Evolutionary conservation across 192 early-diverging fungal species (phyloP), one percentile per base, ranked within the genome.

Genomic region (Phlyctochytrium planicorne): DNA sequence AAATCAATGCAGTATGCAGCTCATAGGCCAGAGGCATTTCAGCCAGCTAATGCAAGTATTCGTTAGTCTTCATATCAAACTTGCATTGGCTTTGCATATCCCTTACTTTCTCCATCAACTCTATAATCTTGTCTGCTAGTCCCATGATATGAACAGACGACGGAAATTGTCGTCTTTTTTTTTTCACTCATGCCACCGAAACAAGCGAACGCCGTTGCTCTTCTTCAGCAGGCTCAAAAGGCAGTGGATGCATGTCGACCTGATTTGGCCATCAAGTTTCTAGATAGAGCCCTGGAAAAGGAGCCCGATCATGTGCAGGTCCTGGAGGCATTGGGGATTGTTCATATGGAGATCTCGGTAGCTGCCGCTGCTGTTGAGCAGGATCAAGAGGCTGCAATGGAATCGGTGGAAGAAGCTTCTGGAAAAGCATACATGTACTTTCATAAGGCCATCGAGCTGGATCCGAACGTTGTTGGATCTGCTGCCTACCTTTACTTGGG

Each of bases 401-500:
- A 62, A 53, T 35, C 61, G 59, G 35, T 52, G 35, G 62, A 34
- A 24, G 2, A 12, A 27, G 53, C 60, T 27, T 67, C 57, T 59
- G 55, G 55, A 34, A 32, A 31, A 29, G 74, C 73, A 2, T 23
- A 53, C 12, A 53, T 83, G 74, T 87, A 86, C 70, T 85, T 91
- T 64, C 78, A 77, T 77, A 82, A 82, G 72, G 88, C 88, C 60
- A 88, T 89, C 31, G 78, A 84, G 65, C 72, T 92, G n/a, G 78
- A 78, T 89, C 90, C 25, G 80, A 75, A 40, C 88, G 89, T 25
- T 85, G 86, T 65, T 82, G 84, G 65, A 90, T 91, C 69, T 2
- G 69, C 69, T 31, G 25, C 62, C 74, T 96, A 91, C 80, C 88
- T 98, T 84, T 93, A 95, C 71, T 80, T 98, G 35, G 82, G 74